phyloP scores from a whole-genome alignment of 371 early-diverging fungal genomes.

The Circinella minor region DNA sequence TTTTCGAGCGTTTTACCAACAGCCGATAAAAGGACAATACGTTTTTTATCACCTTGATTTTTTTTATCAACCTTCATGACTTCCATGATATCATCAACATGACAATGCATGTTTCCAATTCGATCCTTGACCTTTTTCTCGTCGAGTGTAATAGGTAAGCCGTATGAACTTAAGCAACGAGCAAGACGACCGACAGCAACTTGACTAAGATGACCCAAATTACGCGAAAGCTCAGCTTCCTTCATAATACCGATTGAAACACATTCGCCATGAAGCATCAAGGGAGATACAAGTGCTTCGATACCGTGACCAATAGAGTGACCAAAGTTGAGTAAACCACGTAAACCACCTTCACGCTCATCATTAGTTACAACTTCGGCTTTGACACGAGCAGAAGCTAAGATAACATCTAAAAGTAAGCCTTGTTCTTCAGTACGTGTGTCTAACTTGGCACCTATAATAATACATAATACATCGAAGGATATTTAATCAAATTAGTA shows the following conservation, averaged over 20 bases:
- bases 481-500: too few species aligned
- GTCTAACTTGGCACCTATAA: conserved; percentile 62
- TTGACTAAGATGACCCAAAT: conserved; percentile 85
- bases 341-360: conserved; percentile 94
- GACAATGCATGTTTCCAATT: conserved; percentile 68
- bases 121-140: conserved; percentile 75
- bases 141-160: conserved; percentile 83
- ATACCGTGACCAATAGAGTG: conserved; percentile 97
- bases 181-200: conserved; percentile 90
- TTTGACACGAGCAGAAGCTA: conserved; percentile 91
- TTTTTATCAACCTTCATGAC: conserved; percentile 97
- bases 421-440: conserved; percentile 68
- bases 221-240: conserved; percentile 93
- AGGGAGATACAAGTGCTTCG: conserved; percentile 91
- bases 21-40: conserved; percentile 85
- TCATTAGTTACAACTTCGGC: conserved; percentile 95
- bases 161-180: conserved; percentile 87
- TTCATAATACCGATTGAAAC: conserved; percentile 94
- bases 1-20: conserved; percentile 89
- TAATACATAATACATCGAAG: not conserved
- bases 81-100: conserved; percentile 85
- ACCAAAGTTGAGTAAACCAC: conserved; percentile 96
- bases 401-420: conserved; percentile 82
- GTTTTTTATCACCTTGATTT: conserved; percentile 91
- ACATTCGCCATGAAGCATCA: conserved; percentile 96